Base-by-base conservation (phyloP, 257 asterid species). In the Ophiorrhiza pumila region DNA sequence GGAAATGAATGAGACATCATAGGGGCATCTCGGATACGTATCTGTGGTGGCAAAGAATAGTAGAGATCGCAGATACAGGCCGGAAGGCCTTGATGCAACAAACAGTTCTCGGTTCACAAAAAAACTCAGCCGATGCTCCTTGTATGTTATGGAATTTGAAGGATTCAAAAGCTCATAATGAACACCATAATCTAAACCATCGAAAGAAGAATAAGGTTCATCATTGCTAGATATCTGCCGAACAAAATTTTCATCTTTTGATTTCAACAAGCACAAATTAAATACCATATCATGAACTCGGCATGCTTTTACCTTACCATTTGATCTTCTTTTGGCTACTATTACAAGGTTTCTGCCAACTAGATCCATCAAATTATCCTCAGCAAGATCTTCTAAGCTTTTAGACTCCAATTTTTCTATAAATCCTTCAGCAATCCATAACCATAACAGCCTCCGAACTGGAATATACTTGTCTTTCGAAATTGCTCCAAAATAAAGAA, bases 341-440 rank as follows among this genome's bases (percentile, higher is more conserved):
- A 31, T 46, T 7, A 67, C 56, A 10, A 67, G 32, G 29, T 59
- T 46, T 46, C 71, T 47, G 1, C 59, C 56, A 13, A 67, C 17
- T n/a, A n/a, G n/a, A n/a, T n/a, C n/a, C n/a, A n/a, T n/a, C n/a
- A n/a, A n/a, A n/a, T n/a, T n/a, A n/a, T 15, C 59, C 56, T 23
- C 25, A 5, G 41, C 71, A 45, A 45, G 58, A 7, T 67, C 71
- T 25, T 67, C 71, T 5, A 45, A 67, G 59, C 57, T 43, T 17
- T 31, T 46, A 0, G 41, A 29, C 52, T 69, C 43, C 37, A 31
- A 5, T 29, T 60, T 20, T 32, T n/a, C 46, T 17, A 69, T 35
- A 12, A 69, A 52, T 12, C 73, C 73, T 35, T 69, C 73, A 18
- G 73, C 73, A 32, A 69, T 69, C 73, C 73, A 69, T 52, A 69